Base-by-base conservation (phyloP, 306 rosid genomes). In the Quercus aquifolioides region DNA sequence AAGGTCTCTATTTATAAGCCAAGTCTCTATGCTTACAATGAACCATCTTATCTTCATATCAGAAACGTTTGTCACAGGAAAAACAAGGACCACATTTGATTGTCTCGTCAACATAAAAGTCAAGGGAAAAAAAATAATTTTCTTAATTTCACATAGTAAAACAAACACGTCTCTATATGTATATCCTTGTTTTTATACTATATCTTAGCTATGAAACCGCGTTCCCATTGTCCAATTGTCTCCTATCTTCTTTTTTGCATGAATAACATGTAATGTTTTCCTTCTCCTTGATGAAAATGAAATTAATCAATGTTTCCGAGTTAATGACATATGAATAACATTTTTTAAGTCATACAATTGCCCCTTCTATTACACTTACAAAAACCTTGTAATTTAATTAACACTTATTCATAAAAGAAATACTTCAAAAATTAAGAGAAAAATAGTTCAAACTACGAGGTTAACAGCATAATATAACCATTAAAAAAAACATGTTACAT, bases 1-100 rank as follows among this genome's bases (percentile, higher is more conserved):
- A 67, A 33, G 4, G 51, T 19, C 52, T 35, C 72, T 67, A 67
- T 67, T 67, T 67, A 67, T 67, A 67, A 64, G 51, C 72, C 4
- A 33, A 35, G 46, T 17, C 52, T 17, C 52, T 18, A 19, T 35
- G 26, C 51, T n/a, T 19, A 14, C 33, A 65, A 31, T 43, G 13
- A 43, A 43, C 49, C 21, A 63, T 2, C 41, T 5, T 63, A 2
- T 10, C 41, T 30, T 15, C 70, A 7, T 30, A 7, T 30, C 46
- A 15, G 20, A 33, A 15, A 31, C 46, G 10, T 67, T 35, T 2
- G 7, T 31, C 71, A 67, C 71, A 20, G 3, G 46, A 19, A 31
- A 65, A 67, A 33, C 49, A 6, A 43, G 3, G 6, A 13, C n/a
- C 54, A 49, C 11, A 4, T 28, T 59, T 10, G 12, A 3, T 23